These are phyloP conservation scores for Parathielavia hyrcaniae DNA, from an alignment of 495 filamentous ascomycete genomes.

Conservation along the genomic window DNA sequence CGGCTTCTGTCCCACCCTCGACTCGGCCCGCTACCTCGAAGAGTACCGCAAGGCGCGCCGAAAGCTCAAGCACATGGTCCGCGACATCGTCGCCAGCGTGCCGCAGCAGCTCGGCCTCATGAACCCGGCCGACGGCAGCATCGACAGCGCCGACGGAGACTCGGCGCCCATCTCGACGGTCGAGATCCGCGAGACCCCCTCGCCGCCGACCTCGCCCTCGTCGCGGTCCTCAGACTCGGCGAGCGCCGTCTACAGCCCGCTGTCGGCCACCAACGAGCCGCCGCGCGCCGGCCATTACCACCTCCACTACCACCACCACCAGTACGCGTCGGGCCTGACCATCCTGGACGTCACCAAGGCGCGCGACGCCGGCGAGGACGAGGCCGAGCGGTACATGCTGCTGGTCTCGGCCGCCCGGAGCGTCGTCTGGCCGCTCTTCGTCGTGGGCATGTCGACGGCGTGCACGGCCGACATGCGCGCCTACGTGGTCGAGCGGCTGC, in stretches of 20 bases:
- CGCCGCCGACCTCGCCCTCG: constrained; percentile 27
- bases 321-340: constrained; percentile 24
- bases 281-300: neutral
- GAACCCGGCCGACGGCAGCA: constrained; percentile 25
- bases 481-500: constrained; percentile 31
- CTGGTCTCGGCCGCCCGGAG: constrained; percentile 35
- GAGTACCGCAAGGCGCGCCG: constrained; percentile 27
- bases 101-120: constrained; percentile 42
- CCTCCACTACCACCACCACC: neutral
- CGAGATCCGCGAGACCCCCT: constrained; percentile 30
- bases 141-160: constrained; percentile 15
- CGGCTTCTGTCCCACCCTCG: constrained; percentile 7
- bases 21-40: constrained; percentile 21
- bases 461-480: constrained; percentile 27
- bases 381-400: constrained; percentile 32
- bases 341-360: constrained; percentile 29
- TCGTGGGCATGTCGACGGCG: constrained; percentile 34
- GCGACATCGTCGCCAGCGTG: constrained; percentile 44
- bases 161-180: constrained; percentile 31
- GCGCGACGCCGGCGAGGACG: constrained; percentile 23
- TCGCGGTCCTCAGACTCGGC: constrained; percentile 23
- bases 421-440: constrained; percentile 37
- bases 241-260: constrained; percentile 16
- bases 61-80: constrained; percentile 32
- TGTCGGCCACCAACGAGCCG: neutral